Percentiles rank a stretch among this genome's conserved stretches.
Evolutionary conservation across 1,139 yeast genomes (phyloP).

Genomic region (Suhomyces yuchorum): DNA sequence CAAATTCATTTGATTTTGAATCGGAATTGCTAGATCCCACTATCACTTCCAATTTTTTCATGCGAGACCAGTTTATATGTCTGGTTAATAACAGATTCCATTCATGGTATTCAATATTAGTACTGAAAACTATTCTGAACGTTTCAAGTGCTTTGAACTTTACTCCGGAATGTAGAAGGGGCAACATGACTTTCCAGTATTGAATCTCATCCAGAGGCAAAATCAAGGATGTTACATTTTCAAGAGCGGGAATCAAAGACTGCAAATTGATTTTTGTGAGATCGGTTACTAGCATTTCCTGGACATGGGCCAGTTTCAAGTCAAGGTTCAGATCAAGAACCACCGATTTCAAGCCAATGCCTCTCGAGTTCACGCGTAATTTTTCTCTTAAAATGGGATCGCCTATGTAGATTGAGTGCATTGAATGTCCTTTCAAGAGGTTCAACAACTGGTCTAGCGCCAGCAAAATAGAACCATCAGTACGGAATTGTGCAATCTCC

Average conservation of each 20-base stretch:
- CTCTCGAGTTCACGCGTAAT: not conserved
- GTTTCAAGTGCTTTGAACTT: slow-evolving; percentile 14
- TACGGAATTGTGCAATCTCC: slow-evolving; percentile 8
- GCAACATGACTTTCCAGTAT: slow-evolving; percentile 23
- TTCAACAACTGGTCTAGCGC: slow-evolving; percentile 16
- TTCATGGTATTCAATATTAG: slow-evolving; percentile 9
- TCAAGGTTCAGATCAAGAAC: slow-evolving; percentile 1
- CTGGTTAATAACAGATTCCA: slow-evolving; percentile 10
- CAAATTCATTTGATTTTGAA: slow-evolving; percentile 6
- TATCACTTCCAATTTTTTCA: slow-evolving; percentile 28
- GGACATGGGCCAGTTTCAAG: not conserved
- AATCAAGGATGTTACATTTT: slow-evolving; percentile 17
- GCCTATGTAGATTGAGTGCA: slow-evolving; percentile 21
- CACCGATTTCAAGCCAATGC: slow-evolving; percentile 4
- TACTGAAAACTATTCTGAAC: slow-evolving; percentile 22
- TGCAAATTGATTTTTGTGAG: not conserved
- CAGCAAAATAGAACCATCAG: slow-evolving; percentile 9
- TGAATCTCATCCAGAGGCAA: slow-evolving; percentile 17
- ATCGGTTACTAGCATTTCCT: not conserved
- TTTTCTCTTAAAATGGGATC: slow-evolving; percentile 18
- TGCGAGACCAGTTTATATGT: slow-evolving; percentile 21
- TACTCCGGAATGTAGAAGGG: slow-evolving; percentile 5
- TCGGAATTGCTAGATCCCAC: slow-evolving; percentile 21
- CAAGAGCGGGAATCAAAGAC: not conserved
- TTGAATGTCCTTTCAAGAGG: slow-evolving; percentile 7